Base-by-base conservation (phyloP, 306 rosid genomes). In the Casuarina glauca region DNA sequence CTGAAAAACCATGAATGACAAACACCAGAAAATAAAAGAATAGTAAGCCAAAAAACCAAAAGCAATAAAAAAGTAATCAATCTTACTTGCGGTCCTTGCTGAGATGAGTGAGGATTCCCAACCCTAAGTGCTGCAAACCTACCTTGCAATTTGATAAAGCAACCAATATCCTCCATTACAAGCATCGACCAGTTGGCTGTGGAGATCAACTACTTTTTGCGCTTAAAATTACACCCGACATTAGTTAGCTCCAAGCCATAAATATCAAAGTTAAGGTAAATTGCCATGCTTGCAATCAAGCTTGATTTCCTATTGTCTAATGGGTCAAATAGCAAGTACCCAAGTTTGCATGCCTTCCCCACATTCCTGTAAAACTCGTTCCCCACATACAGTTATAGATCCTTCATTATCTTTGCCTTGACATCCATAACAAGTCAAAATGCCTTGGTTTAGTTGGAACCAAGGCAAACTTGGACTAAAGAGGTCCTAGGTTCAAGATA, bases 201-300 rank as follows among this genome's bases (percentile, higher is more conserved):
- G 4, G 77, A 45, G 68, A 74, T 26, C 76, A 82, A 13, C 58
- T 78, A 4, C 50, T 38, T 82, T 55, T 79, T 78, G 8, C 74
- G 75, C 51, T 82, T 69, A 55, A 55, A 36, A 78, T 82, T 68
- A 15, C 77, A 46, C 50, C 49, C 45, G 50, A 78, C 32, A 36
- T 71, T 53, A 0, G 72, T 73, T 57, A 82, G 58, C 63, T 82
- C 79, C 72, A 82, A 73, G 32, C 77, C 82, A 82, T 46, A 82
- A 48, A 82, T 54, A 66, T 82, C 75, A 13, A 73, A 77, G 41
- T 77, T 77, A 26, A 82, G 78, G 44, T 73, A 51, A 78, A 77
- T 82, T 20, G 85, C 82, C 63, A 82, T 82, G 53, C 82, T 82
- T 45, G 85, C 85, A 13, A 72, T 15, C 51, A 82, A 44, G 67